These are phyloP conservation scores for Russula vinacea DNA, from an alignment of 768 basidiomycete species.

Conservation along the genomic window DNA sequence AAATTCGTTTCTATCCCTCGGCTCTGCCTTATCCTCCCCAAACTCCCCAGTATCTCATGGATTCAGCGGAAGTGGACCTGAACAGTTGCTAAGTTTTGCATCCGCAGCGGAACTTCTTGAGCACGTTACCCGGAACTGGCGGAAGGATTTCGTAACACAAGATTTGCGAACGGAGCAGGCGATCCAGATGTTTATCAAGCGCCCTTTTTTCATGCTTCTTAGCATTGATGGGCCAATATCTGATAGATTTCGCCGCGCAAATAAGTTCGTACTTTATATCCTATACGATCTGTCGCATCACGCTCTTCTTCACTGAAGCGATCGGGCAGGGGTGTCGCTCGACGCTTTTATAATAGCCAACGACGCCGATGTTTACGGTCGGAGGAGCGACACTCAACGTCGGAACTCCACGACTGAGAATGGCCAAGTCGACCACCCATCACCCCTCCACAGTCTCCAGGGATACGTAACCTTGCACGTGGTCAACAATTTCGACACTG, in stretches of 20 bases:
- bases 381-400: slow-evolving; percentile 3
- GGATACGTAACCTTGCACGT: slow-evolving; percentile 60
- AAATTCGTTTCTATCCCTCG: slow-evolving; percentile 26
- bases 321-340: slow-evolving; percentile 42
- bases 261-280: slow-evolving; percentile 38
- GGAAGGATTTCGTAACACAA: slow-evolving; percentile 72
- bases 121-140: slow-evolving; percentile 81
- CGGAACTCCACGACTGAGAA: neutral
- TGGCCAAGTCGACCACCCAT: neutral
- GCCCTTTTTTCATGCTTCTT: slow-evolving; percentile 89
- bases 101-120: slow-evolving; percentile 57
- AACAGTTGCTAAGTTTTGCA: slow-evolving; percentile 40
- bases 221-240: slow-evolving; percentile 79
- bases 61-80: slow-evolving; percentile 16
- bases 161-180: slow-evolving; percentile 56
- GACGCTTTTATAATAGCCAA: slow-evolving; percentile 73
- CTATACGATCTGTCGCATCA: slow-evolving; percentile 8
- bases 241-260: slow-evolving; percentile 60
- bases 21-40: slow-evolving; percentile 18
- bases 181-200: slow-evolving; percentile 68
- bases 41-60: slow-evolving; percentile 17
- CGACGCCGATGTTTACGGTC: slow-evolving; percentile 67
- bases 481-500: slow-evolving; percentile 57
- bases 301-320: slow-evolving; percentile 22
- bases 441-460: slow-evolving; percentile 34